A percentile compares a stretch with the other conserved stretches of the same genome.
phyloP scores from a whole-genome alignment of 192 early-diverging fungal genomes.

The Mortierella hygrophila region DNA sequence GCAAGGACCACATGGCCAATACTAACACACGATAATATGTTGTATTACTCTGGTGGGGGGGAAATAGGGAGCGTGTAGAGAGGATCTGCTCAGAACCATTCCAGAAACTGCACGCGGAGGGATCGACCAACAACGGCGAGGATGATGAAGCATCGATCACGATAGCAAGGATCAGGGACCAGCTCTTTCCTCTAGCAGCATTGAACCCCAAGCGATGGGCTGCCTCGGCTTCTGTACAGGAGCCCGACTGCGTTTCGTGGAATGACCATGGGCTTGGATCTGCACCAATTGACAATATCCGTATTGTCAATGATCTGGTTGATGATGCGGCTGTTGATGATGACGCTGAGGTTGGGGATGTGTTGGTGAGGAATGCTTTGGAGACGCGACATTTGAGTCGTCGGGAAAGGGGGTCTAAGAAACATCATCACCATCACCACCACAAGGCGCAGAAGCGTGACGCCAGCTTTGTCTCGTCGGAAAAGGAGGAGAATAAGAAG shows the following conservation, averaged over 20 bases:
- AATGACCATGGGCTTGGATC: constrained; percentile 13
- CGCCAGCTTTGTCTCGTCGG: background rate
- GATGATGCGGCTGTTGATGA: background rate
- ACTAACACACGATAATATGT: background rate
- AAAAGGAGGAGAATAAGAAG: background rate
- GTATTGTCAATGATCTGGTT: constrained; percentile 18
- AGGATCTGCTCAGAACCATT: constrained; percentile 15
- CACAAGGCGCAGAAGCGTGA: background rate
- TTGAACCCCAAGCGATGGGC: constrained; percentile 25
- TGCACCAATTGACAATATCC: constrained; percentile 21
- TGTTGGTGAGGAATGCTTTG: constrained; percentile 10
- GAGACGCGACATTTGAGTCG: constrained; percentile 20
- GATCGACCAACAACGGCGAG: background rate
- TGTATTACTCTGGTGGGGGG: no score
- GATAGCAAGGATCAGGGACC: constrained; percentile 6
- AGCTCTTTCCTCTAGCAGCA: constrained; percentile 12
- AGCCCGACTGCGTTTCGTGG: constrained; percentile 40
- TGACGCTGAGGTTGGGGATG: background rate
- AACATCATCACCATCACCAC: constrained; percentile 32
- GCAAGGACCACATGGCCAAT: background rate
- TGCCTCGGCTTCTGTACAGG: constrained; percentile 9
- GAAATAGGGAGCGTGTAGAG: constrained; percentile 25
- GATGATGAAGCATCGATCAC: background rate
- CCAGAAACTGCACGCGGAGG: background rate
- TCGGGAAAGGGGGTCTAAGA: constrained; percentile 20